phyloP scores from a whole-genome alignment of 2,329 filamentous ascomycete genomes.

The Geosmithia flava region DNA sequence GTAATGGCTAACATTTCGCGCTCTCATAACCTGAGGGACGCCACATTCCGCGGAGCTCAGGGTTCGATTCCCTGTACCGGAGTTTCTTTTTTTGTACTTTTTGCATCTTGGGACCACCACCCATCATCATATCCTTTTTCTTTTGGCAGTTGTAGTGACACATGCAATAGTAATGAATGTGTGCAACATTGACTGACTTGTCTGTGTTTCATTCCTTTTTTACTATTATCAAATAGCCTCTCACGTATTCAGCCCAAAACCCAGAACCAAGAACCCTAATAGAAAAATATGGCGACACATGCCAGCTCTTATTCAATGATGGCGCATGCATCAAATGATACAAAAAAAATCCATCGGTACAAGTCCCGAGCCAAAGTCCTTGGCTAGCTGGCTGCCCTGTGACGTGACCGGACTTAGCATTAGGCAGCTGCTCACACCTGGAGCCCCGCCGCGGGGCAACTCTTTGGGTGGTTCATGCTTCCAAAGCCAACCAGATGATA shows the following conservation, averaged over 20 bases:
- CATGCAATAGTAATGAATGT: no score
- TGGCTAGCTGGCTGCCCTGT: not conserved
- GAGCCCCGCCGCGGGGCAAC: not conserved
- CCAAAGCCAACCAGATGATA: not conserved
- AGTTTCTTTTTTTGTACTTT: slow-evolving; percentile 4
- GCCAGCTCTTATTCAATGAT: no score
- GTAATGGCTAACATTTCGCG: slow-evolving; percentile 21
- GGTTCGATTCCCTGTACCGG: slow-evolving; percentile 10
- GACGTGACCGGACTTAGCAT: not conserved
- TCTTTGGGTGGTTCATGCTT: not conserved
- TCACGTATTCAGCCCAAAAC: no score
- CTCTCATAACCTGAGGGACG: slow-evolving; percentile 14
- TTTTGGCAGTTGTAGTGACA: not conserved
- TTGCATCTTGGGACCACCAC: no score
- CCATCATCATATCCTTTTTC: not conserved
- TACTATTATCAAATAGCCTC: no score
- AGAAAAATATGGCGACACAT: no score
- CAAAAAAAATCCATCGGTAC: no score
- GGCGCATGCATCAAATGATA: no score
- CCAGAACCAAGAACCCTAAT: no score
- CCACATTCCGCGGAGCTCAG: slow-evolving; percentile 5
- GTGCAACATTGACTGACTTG: no score
- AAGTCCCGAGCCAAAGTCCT: no score
- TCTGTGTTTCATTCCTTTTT: no score
- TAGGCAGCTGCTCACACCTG: not conserved